Percentiles rank a stretch among this genome's conserved stretches.
Conservation (phyloP, 352 stramenopile species). For the Phytophthora capsici region DNA sequence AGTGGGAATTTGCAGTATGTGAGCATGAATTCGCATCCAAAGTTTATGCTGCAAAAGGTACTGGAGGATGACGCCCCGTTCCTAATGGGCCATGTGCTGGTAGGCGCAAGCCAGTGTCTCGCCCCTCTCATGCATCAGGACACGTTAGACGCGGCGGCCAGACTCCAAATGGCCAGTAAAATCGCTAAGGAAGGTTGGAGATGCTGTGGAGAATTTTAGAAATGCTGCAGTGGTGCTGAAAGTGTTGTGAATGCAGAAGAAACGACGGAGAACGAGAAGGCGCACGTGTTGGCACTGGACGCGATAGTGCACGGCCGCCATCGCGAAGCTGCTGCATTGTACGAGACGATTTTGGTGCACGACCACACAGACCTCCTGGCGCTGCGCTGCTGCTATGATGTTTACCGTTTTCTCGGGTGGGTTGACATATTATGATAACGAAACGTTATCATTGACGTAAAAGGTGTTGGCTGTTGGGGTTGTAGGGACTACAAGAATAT, state of each 20-base stretch:
- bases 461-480: conserved; percentile 1
- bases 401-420: conserved; percentile 84
- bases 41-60: conserved; percentile 75
- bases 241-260: conserved; percentile 22
- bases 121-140: conserved; percentile 72
- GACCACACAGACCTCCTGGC: conserved; percentile 76
- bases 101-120: conserved; percentile 77
- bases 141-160: conserved; percentile 50
- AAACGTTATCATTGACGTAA: conserved; percentile 6
- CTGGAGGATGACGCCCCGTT: conserved; percentile 66
- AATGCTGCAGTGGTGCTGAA: conserved; percentile 13
- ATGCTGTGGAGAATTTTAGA: conserved; percentile 1
- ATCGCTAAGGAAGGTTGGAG: conserved; percentile 49
- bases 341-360: conserved; percentile 81
- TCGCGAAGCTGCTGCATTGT: conserved; percentile 71
- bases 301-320: conserved; percentile 70
- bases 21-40: conserved; percentile 80
- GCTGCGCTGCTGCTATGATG: conserved; percentile 77
- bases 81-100: conserved; percentile 86
- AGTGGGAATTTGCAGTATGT: conserved; percentile 56
- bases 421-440: conserved; percentile 1
- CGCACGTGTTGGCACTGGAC: conserved; percentile 79
- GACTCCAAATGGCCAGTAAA: conserved; percentile 38
- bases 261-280: conserved; percentile 54
- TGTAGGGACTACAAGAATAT: conserved; percentile 80